Conservation (phyloP, 2,329 filamentous ascomycete species). For the Fonsecaea monophora region DNA sequence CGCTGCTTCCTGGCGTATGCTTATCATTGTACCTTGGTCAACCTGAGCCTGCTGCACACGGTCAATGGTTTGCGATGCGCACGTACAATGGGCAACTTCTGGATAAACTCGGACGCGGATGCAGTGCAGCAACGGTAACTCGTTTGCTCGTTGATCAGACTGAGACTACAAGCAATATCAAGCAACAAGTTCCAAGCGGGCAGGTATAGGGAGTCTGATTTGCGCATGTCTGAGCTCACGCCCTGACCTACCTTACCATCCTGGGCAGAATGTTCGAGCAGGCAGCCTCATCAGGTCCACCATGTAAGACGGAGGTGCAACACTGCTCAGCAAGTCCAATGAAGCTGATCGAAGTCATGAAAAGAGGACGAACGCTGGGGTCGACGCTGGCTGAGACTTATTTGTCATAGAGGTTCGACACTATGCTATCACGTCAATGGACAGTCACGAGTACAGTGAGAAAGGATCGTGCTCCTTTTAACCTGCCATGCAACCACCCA, state of each 20-base stretch:
- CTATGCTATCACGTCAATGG: background rate
- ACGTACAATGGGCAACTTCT: too few species aligned
- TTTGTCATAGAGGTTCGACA: background rate
- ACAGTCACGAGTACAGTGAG: background rate
- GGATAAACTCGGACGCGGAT: too few species aligned
- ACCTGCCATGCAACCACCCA: background rate
- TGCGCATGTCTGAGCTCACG: conserved; percentile 26
- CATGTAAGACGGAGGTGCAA: conserved; percentile 21
- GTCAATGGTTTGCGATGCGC: background rate
- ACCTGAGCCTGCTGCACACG: background rate
- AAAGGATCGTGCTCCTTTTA: background rate
- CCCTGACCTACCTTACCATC: conserved; percentile 23
- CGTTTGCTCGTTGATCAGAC: conserved; percentile 16
- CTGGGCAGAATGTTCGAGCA: conserved; percentile 23
- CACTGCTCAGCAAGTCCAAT: conserved; percentile 20
- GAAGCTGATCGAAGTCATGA: conserved; percentile 25
- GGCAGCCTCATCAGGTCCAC: conserved; percentile 21
- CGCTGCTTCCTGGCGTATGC: conserved; percentile 19
- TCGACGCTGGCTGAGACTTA: background rate
- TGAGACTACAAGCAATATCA: conserved; percentile 20
- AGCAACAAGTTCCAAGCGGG: conserved; percentile 28
- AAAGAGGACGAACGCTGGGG: background rate
- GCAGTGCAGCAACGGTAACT: conserved; percentile 6
- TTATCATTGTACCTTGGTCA: conserved; percentile 23
- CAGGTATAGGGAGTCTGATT: conserved; percentile 23